A percentile compares a stretch with the other conserved stretches of the same genome.
Conservation (phyloP, 352 stramenopile species). For the Globisporangium sylvaticum region DNA sequence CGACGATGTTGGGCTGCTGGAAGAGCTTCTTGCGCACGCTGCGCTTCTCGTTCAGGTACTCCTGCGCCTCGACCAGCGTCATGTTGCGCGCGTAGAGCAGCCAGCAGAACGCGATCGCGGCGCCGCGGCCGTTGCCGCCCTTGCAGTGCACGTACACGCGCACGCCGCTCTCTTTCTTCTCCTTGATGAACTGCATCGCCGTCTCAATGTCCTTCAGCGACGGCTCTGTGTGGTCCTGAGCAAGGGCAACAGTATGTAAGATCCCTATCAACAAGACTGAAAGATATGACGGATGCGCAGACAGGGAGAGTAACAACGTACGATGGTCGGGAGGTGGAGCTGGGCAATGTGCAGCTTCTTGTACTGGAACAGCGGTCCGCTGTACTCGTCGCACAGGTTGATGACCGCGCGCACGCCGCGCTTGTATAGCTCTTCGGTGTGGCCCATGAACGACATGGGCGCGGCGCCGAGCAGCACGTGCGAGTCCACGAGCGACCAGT, state of each 20-base stretch:
- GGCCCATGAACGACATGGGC: conserved; percentile 86
- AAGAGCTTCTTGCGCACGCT: conserved; percentile 89
- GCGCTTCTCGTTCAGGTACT: conserved; percentile 85
- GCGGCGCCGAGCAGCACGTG: conserved; percentile 90
- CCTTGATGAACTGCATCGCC: conserved; percentile 88
- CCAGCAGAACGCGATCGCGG: conserved; percentile 91
- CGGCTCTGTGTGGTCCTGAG: conserved; percentile 80
- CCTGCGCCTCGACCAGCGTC: conserved; percentile 79
- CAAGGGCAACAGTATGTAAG: background rate
- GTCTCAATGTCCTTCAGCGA: conserved; percentile 58
- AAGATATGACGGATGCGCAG: background rate
- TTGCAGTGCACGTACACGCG: conserved; percentile 97
- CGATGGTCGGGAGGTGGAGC: conserved; percentile 87
- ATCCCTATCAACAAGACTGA: background rate
- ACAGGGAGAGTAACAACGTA: conserved; percentile 31
- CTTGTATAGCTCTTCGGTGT: conserved; percentile 79
- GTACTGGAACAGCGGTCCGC: conserved; percentile 86
- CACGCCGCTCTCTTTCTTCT: conserved; percentile 79
- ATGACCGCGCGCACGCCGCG: conserved; percentile 88
- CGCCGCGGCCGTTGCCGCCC: conserved; percentile 92
- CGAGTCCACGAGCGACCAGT: conserved; percentile 90
- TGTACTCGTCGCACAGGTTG: conserved; percentile 96
- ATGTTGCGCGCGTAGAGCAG: conserved; percentile 70
- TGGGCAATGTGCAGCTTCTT: conserved; percentile 84
- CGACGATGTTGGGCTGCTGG: conserved; percentile 83